Conservation (phyloP, 352 stramenopile genomes). For the Albugo laibachii region DNA sequence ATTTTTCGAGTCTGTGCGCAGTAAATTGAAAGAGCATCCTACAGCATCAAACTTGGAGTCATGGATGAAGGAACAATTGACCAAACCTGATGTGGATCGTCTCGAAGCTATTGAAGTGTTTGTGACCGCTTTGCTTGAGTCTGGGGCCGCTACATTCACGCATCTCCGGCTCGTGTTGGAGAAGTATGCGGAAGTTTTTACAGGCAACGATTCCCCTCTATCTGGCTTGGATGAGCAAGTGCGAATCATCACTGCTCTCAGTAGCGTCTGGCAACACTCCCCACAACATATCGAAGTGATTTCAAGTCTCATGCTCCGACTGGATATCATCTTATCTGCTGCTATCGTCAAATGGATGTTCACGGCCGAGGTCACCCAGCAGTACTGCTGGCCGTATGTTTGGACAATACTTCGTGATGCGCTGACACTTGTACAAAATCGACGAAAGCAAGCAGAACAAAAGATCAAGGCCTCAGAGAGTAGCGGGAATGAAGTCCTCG, state of each 20-base stretch:
- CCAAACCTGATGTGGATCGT: constrained; percentile 18
- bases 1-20: constrained; percentile 34
- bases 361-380: constrained; percentile 54
- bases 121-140: constrained; percentile 54
- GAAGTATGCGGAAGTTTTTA: constrained; percentile 49
- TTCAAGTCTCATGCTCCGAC: constrained; percentile 59
- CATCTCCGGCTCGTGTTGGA: constrained; percentile 62
- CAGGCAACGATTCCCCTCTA: constrained; percentile 17
- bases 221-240: constrained; percentile 41
- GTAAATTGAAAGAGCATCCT: constrained; percentile 54
- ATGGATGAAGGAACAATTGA: constrained; percentile 40
- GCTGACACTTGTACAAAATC: constrained; percentile 29
- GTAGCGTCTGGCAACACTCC: constrained; percentile 57
- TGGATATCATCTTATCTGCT: constrained; percentile 33
- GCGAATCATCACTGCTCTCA: constrained; percentile 8
- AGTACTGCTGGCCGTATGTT: constrained; percentile 79
- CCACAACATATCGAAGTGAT: constrained; percentile 68
- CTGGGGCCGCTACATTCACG: constrained; percentile 60
- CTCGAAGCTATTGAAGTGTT: constrained; percentile 44
- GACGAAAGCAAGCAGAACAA: constrained; percentile 6
- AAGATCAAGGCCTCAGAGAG: constrained; percentile 13
- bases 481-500: constrained; percentile 14
- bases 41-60: constrained; percentile 21
- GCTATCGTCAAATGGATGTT: constrained; percentile 69
- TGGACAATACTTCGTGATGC: constrained; percentile 66